Percentiles rank a stretch among this genome's conserved stretches.
Conservation (phyloP, 169 alveolate species). For the Eimeria falciformis region DNA sequence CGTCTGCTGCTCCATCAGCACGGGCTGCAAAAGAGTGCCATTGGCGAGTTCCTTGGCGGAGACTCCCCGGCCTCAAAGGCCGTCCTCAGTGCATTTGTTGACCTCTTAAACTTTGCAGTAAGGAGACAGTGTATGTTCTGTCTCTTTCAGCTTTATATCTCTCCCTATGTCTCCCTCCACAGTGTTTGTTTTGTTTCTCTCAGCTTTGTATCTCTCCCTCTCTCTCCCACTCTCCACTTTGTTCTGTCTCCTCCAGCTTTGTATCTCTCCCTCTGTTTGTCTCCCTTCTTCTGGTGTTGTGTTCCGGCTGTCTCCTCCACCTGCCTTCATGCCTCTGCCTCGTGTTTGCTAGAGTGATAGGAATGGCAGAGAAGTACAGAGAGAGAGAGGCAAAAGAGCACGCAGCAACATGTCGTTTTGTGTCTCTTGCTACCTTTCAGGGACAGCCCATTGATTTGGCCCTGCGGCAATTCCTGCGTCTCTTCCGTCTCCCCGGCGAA, state of each 20-base stretch:
- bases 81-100: not conserved
- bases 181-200: not conserved
- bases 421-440: conserved; percentile 80
- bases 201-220: not conserved
- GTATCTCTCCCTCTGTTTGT: not conserved
- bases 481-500: conserved; percentile 96
- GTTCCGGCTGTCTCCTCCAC: not conserved
- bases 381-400: not conserved
- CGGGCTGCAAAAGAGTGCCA: not conserved
- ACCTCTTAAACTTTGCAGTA: not conserved
- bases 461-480: conserved; percentile 87
- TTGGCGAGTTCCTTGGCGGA: conserved; percentile 27
- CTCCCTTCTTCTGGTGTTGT: not conserved
- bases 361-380: not conserved
- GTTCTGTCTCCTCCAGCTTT: not conserved
- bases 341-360: too few species aligned
- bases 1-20: conserved; percentile 26
- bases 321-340: not conserved
- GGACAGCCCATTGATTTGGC: conserved; percentile 87
- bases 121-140: not conserved
- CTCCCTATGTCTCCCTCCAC: too few species aligned
- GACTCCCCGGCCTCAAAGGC: not conserved
- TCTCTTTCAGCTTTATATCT: not conserved
- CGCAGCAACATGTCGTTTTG: conserved; percentile 16
- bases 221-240: not conserved